Evolutionary conservation across 1,284 basidiomycete species (phyloP).

Genomic region (Heliocybe sulcata): DNA sequence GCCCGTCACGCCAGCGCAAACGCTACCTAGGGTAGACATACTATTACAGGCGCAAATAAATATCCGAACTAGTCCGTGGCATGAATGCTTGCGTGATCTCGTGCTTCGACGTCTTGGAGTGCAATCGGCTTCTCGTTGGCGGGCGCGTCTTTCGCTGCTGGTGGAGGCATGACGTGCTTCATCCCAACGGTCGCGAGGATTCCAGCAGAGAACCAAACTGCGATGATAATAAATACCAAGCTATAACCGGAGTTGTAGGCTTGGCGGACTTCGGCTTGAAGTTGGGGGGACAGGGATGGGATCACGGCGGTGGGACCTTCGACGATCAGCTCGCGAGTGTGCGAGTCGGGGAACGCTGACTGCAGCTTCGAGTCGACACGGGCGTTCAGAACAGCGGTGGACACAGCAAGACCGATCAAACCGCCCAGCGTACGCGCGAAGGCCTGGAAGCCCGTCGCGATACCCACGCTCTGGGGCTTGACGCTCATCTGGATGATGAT

Average conservation of each 20-base stretch:
- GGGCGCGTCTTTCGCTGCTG: not conserved
- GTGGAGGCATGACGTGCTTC: not conserved
- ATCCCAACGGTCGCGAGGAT: not conserved
- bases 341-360: not conserved
- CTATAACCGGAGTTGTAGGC: not conserved
- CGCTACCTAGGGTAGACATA: not conserved
- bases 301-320: not conserved
- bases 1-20: not conserved
- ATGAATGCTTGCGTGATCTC: not conserved
- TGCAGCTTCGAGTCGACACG: not conserved
- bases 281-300: not conserved
- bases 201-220: not conserved
- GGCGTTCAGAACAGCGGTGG: not conserved
- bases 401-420: not conserved
- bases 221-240: not conserved
- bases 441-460: not conserved
- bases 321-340: not conserved
- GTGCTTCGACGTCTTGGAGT: not conserved
- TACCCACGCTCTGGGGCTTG: not conserved
- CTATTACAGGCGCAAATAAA: not conserved
- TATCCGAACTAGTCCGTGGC: not conserved
- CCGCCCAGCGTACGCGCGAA: not conserved
- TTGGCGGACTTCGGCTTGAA: not conserved
- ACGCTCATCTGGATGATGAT: conserved; percentile 2
- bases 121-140: not conserved